Evolutionary conservation across 768 basidiomycete species (phyloP).

Genomic region (Russula brevipes): DNA sequence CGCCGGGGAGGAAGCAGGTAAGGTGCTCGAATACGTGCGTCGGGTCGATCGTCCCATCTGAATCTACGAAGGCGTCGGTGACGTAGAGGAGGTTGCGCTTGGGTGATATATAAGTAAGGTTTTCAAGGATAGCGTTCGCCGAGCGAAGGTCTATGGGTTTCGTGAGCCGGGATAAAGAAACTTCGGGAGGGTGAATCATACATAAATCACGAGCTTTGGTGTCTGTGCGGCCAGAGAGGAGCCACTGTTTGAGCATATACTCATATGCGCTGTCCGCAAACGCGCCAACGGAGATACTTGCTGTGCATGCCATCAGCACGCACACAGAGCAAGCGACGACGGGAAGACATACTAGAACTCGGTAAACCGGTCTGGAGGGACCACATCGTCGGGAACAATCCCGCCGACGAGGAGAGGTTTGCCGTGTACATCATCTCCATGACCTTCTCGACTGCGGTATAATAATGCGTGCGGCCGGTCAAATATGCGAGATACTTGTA

Average conservation of each 20-base stretch:
- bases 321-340: neutral
- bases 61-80: constrained; percentile 43
- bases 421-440: constrained; percentile 48
- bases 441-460: constrained; percentile 48
- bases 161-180: neutral
- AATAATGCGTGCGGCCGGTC: constrained; percentile 64
- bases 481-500: constrained; percentile 81
- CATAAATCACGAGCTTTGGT: constrained; percentile 60
- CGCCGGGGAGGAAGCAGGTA: constrained; percentile 74
- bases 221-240: constrained; percentile 62
- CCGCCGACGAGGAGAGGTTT: constrained; percentile 38
- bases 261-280: constrained; percentile 73
- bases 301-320: constrained; percentile 30
- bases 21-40: constrained; percentile 67
- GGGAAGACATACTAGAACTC: constrained; percentile 38
- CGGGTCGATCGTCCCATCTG: constrained; percentile 12
- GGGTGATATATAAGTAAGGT: constrained; percentile 62
- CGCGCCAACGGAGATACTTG: constrained; percentile 52
- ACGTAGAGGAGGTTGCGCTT: constrained; percentile 66
- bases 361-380: constrained; percentile 43
- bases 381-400: constrained; percentile 59
- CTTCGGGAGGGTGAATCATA: constrained; percentile 34
- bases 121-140: constrained; percentile 54
- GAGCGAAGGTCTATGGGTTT: constrained; percentile 49
- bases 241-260: constrained; percentile 71